A percentile compares a stretch with the other conserved stretches of the same genome.
Conservation (phyloP, 352 stramenopile genomes). For the Phytophthora foliorum region DNA sequence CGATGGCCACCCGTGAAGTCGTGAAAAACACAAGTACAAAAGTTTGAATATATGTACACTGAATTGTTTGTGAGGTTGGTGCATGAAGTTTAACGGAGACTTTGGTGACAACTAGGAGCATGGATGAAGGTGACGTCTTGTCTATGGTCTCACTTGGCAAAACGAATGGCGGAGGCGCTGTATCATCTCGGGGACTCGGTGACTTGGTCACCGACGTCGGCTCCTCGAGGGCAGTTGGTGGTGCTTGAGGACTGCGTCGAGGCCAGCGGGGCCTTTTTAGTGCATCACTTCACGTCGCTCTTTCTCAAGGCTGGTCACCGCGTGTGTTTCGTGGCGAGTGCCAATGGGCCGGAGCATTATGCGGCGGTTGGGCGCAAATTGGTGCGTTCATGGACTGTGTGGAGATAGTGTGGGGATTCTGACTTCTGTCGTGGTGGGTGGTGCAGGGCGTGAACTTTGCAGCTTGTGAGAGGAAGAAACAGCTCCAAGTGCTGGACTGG, state of each 20-base stretch:
- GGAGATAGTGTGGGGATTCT: too few species aligned
- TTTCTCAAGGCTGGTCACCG: slow-evolving; percentile 78
- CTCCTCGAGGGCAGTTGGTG: slow-evolving; percentile 64
- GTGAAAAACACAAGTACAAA: too few species aligned
- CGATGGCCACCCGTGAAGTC: not conserved
- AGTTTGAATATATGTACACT: too few species aligned
- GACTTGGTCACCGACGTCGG: slow-evolving; percentile 57
- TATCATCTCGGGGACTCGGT: slow-evolving; percentile 62
- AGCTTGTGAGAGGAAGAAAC: slow-evolving; percentile 39
- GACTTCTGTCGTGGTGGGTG: not conserved
- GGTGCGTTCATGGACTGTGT: slow-evolving; percentile 32
- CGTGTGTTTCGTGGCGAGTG: slow-evolving; percentile 67
- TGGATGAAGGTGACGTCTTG: slow-evolving; percentile 16
- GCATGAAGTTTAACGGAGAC: too few species aligned
- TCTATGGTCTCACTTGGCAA: slow-evolving; percentile 22
- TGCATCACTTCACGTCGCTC: slow-evolving; percentile 79
- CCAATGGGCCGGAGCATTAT: slow-evolving; percentile 68
- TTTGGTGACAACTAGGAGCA: not conserved
- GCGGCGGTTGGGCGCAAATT: slow-evolving; percentile 72
- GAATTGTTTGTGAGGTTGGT: too few species aligned
- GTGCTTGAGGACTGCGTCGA: slow-evolving; percentile 69
- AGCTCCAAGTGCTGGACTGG: slow-evolving; percentile 55
- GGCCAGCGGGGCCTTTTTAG: slow-evolving; percentile 60
- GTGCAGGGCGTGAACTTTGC: slow-evolving; percentile 64
- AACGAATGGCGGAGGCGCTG: slow-evolving; percentile 67